Percentiles rank a stretch among this genome's conserved stretches.
These are phyloP conservation scores for Candida maltosa DNA, from an alignment of 805 yeast genomes.

Conservation along the genomic window DNA sequence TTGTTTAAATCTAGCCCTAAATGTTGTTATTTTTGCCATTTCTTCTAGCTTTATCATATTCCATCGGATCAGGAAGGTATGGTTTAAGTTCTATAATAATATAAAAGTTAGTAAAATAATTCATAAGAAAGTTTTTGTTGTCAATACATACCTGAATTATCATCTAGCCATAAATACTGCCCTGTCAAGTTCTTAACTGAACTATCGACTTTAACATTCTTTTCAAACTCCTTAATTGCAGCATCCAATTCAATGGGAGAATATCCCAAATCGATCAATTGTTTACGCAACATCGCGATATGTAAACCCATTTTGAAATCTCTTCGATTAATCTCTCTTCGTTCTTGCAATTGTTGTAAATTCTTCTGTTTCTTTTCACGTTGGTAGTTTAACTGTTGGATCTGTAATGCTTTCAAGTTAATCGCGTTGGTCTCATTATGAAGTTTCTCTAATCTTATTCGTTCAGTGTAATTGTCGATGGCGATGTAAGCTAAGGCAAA, in stretches of 20 bases:
- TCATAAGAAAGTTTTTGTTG: neutral
- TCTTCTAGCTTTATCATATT: conserved; percentile 43
- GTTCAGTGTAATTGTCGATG: conserved; percentile 45
- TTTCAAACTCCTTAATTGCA: conserved; percentile 52
- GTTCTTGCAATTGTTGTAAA: conserved; percentile 48
- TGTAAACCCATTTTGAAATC: conserved; percentile 62
- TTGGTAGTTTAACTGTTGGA: conserved; percentile 47
- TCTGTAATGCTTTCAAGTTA: conserved; percentile 33
- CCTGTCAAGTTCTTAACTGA: conserved; percentile 55
- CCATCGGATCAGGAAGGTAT: conserved; percentile 57
- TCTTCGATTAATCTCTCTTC: conserved; percentile 46
- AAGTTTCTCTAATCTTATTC: conserved; percentile 35
- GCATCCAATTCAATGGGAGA: conserved; percentile 56
- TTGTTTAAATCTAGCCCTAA: too few species aligned
- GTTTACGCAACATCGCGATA: conserved; percentile 61
- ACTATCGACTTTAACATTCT: conserved; percentile 54
- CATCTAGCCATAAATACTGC: conserved; percentile 57
- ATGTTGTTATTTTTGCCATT: conserved; percentile 1
- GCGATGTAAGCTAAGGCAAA: conserved; percentile 46
- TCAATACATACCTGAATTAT: conserved; percentile 34
- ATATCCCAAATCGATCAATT: conserved; percentile 51
- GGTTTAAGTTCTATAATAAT: conserved; percentile 34
- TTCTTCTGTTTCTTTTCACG: conserved; percentile 52
- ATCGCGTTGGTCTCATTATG: conserved; percentile 33
- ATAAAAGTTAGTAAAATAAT: conserved; percentile 13